Percentiles rank a stretch among this genome's conserved stretches.
phyloP scores from a whole-genome alignment of 1,284 basidiomycete genomes.

The Naganishia sp. region DNA sequence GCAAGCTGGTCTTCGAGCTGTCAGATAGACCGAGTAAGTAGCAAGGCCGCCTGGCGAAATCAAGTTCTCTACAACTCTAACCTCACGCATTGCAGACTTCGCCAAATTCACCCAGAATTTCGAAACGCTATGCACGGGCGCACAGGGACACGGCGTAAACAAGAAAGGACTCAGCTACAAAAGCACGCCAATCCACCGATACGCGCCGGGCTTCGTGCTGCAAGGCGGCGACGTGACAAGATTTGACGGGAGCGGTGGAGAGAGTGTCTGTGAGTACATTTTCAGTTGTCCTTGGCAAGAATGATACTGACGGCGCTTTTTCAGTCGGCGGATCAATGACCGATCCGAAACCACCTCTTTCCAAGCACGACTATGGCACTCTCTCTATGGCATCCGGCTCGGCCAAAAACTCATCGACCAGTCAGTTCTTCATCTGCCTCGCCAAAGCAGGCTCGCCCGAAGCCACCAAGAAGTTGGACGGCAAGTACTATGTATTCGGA shows the following conservation, averaged over 20 bases:
- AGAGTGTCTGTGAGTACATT: conserved; percentile 32
- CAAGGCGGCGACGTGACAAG: conserved; percentile 35
- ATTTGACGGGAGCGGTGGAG: conserved; percentile 33
- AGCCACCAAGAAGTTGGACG: conserved; percentile 33
- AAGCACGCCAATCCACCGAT: conserved; percentile 30
- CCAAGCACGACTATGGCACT: conserved; percentile 30
- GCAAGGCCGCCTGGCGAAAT: not conserved
- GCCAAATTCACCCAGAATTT: conserved; percentile 33
- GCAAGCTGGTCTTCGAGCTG: conserved; percentile 27
- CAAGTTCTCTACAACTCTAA: not conserved
- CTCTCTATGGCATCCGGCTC: conserved; percentile 32
- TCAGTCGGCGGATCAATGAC: conserved; percentile 28
- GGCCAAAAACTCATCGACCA: conserved; percentile 33
- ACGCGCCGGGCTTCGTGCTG: conserved; percentile 27
- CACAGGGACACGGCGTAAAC: conserved; percentile 19
- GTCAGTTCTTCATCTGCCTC: conserved; percentile 35
- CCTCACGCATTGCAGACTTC: conserved; percentile 17
- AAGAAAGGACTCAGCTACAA: conserved; percentile 34
- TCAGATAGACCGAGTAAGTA: conserved; percentile 28
- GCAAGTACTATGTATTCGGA: conserved; percentile 34
- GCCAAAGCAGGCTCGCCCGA: conserved; percentile 8
- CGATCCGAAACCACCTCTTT: conserved; percentile 34
- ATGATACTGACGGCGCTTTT: not conserved
- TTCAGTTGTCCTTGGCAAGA: not conserved
- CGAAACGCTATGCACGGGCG: conserved; percentile 21